Conservation (phyloP, 345 rosid genomes). For the Aethionema arabicum region DNA sequence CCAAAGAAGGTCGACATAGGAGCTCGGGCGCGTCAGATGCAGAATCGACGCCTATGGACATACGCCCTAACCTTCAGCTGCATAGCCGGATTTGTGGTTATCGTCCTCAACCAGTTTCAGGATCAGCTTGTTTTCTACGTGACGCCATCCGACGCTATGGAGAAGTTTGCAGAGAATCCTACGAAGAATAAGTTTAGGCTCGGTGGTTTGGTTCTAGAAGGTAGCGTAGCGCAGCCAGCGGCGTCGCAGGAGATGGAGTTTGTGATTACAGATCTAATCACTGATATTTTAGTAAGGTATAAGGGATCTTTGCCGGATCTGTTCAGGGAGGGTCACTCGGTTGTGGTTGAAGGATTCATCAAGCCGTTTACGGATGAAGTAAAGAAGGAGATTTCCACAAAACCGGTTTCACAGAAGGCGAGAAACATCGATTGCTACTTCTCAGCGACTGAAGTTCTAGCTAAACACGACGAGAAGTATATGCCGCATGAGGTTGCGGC, state of each 20-base stretch:
- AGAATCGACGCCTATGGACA: constrained; percentile 87
- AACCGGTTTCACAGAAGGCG: constrained; percentile 66
- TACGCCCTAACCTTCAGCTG: constrained; percentile 87
- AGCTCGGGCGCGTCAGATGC: constrained; percentile 83
- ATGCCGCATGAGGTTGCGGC: constrained; percentile 96
- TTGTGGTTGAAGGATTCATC: constrained; percentile 89
- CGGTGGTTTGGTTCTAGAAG: constrained; percentile 93
- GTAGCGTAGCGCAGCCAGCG: constrained; percentile 75
- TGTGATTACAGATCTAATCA: constrained; percentile 79
- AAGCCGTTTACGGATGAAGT: constrained; percentile 67
- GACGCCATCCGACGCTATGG: constrained; percentile 82
- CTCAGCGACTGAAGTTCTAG: constrained; percentile 80
- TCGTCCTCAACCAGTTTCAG: constrained; percentile 81
- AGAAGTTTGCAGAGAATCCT: constrained; percentile 66
- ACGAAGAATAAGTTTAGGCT: constrained; percentile 67
- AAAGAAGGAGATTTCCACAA: constrained; percentile 48
- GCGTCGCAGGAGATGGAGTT: constrained; percentile 81
- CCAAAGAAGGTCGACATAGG: constrained; percentile 73
- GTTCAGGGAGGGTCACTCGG: constrained; percentile 94
- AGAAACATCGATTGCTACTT: constrained; percentile 65
- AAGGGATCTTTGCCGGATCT: constrained; percentile 83
- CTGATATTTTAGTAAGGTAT: constrained; percentile 78
- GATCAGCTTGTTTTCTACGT: constrained; percentile 88
- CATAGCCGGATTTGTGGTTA: constrained; percentile 80
- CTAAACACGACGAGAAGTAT: constrained; percentile 98